Percentiles rank a stretch among this genome's conserved stretches.
Conservation (phyloP, 495 filamentous ascomycete genomes). For the Penicillium longicatenatum region DNA sequence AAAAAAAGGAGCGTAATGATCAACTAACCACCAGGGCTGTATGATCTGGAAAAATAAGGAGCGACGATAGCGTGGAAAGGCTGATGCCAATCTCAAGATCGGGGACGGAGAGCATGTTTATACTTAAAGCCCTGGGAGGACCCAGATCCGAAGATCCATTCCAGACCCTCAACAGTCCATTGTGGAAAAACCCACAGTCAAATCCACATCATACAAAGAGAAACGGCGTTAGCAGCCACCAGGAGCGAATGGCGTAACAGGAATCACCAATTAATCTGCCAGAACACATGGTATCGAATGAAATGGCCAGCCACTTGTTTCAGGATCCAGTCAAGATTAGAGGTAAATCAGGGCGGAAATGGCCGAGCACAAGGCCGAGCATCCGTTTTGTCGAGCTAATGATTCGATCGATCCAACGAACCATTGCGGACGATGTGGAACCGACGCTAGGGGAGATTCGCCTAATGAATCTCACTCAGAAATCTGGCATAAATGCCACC, state of each 20-base stretch:
- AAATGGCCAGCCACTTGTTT: slow-evolving; percentile 3
- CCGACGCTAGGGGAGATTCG: not conserved
- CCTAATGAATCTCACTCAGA: not conserved
- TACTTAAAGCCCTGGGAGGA: not conserved
- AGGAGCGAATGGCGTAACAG: not conserved
- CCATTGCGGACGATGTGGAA: not conserved
- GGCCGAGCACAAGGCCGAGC: not conserved
- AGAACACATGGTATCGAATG: not conserved
- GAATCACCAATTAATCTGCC: slow-evolving; percentile 10
- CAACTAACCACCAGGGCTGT: slow-evolving; percentile 2
- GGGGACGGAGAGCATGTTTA: not conserved
- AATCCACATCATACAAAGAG: not conserved
- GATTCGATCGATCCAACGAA: slow-evolving; percentile 1
- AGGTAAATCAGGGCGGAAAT: not conserved
- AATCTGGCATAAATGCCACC: not conserved
- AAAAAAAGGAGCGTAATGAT: slow-evolving; percentile 14
- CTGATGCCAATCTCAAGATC: not conserved
- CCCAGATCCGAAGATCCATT: not conserved
- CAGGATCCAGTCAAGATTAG: not conserved
- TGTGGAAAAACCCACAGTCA: not conserved
- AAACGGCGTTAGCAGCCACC: not conserved
- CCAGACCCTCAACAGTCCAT: slow-evolving; percentile 1
- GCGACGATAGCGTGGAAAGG: not conserved
- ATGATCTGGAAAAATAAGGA: slow-evolving; percentile 6
- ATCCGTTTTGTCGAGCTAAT: not conserved